Evolutionary conservation across 2,329 filamentous ascomycete genomes (phyloP), one percentile per base, ranked within the genome.

Genomic region (Penicillium nordicum): DNA sequence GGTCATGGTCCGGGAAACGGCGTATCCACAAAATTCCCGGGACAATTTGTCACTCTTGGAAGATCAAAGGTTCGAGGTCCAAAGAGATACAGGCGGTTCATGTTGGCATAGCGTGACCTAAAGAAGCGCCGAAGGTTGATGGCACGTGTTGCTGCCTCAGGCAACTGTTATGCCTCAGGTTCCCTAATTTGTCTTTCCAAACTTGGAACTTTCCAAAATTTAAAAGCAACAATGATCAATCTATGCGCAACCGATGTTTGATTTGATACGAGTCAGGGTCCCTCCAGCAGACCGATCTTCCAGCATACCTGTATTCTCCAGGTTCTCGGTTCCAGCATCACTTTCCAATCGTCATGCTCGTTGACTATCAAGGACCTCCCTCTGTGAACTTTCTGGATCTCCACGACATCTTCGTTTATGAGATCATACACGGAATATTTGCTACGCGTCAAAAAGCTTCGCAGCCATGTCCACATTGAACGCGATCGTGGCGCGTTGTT

Each of bases 141-240:
- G 23, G 14, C 58, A 60, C 58, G 56, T 59, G 58, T 46, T 53
- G 10, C 8, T 53, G 52, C 56, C 56, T 53, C 25, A 58, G 57
- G 56, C 52, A 42, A n/a, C 8, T 21, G 2, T 8, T 3, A 0
- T 43, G 52, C 52, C 52, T 55, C 11, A 55, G 29, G 45, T 16
- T n/a, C 3, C 12, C 0, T 1, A 5, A 14, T 21, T 23, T 25
- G 4, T 14, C 2, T n/a, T 7, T 36, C 25, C 30, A 8, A 18
- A 4, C 11, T 38, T 11, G 36, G 36, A 18, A 38, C 4, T 37
- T n/a, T 25, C 21, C n/a, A 34, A 11, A n/a, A 32, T 12, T 12
- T 18, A 14, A 8, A 1, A 9, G 9, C 5, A 23, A n/a, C 25
- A 21, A n/a, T 23, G 12, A 45, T 4, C 25, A 29, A 29, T 29